Evolutionary conservation across 2,329 filamentous ascomycete genomes (phyloP).

Genomic region (Colletotrichum acutatum): DNA sequence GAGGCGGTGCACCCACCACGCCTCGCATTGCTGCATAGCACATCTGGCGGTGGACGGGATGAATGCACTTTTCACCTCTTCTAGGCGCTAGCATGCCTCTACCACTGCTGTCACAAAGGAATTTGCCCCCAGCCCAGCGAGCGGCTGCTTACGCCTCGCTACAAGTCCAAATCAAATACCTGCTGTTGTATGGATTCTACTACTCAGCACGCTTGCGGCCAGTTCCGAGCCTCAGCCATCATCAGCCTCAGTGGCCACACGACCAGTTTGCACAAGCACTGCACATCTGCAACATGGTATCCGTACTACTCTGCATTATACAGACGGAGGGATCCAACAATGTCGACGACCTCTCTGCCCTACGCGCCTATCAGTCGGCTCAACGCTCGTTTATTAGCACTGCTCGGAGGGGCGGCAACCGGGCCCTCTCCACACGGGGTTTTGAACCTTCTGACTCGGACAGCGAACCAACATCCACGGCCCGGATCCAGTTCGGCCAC

Average conservation of each 20-base stretch:
- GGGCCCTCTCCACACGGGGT: slow-evolving; percentile 2
- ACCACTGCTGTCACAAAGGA: slow-evolving; percentile 3
- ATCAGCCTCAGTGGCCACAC: slow-evolving; percentile 13
- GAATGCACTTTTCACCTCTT: not conserved
- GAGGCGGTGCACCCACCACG: slow-evolving; percentile 33
- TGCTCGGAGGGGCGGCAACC: slow-evolving; percentile 12
- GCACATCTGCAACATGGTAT: not conserved
- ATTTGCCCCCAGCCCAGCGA: not conserved
- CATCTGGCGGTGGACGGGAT: not conserved
- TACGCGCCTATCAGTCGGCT: slow-evolving; percentile 1
- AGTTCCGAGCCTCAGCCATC: slow-evolving; percentile 22
- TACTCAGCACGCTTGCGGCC: slow-evolving; percentile 16
- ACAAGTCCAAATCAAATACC: not conserved
- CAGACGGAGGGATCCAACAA: slow-evolving; percentile 4
- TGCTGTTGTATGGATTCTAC: not conserved
- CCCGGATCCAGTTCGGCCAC: slow-evolving; percentile 11
- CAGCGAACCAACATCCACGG: slow-evolving; percentile 8
- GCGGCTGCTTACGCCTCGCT: not conserved
- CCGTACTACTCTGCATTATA: not conserved
- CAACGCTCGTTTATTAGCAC: slow-evolving; percentile 10
- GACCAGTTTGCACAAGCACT: not conserved
- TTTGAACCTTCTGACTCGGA: slow-evolving; percentile 13
- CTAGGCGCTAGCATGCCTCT: not conserved
- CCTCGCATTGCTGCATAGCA: slow-evolving; percentile 8
- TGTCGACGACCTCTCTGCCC: slow-evolving; percentile 7